Conservation (phyloP, 2,329 filamentous ascomycete genomes). For the Cercospora berteroae region DNA sequence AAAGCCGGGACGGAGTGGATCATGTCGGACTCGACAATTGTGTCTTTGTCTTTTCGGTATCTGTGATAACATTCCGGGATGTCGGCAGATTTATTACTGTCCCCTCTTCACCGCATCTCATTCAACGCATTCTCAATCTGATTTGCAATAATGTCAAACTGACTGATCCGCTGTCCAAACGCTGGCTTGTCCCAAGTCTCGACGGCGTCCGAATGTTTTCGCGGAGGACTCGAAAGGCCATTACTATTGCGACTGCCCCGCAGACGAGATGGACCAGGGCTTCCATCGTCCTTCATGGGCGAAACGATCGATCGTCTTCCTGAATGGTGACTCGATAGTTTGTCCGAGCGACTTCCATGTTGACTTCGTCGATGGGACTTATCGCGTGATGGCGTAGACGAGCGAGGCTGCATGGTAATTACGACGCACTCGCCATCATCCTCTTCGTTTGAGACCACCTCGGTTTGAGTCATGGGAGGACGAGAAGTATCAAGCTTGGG, state of each 20-base stretch:
- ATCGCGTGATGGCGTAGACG: conserved; percentile 13
- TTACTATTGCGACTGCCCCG: neutral
- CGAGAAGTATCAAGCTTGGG: neutral
- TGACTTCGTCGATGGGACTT: neutral
- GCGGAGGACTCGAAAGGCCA: neutral
- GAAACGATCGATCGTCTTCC: neutral
- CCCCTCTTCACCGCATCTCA: conserved; percentile 27
- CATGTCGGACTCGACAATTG: no score
- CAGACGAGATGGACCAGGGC: conserved; percentile 14
- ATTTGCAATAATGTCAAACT: conserved; percentile 31
- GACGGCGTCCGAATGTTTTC: neutral
- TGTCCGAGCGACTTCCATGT: neutral
- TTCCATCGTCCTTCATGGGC: neutral
- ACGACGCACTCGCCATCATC: conserved; percentile 22
- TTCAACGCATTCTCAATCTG: conserved; percentile 34
- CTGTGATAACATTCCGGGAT: no score
- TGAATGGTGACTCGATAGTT: neutral
- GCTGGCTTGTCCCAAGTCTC: neutral
- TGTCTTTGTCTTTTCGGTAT: no score
- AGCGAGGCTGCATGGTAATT: conserved; percentile 29
- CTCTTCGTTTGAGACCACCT: neutral
- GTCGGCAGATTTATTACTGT: no score
- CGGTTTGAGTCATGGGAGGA: neutral
- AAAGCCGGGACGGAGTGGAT: no score
- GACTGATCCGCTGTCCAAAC: conserved; percentile 30